phyloP scores from a whole-genome alignment of 2,329 filamentous ascomycete genomes.

The Scolecobasidium constrictum region DNA sequence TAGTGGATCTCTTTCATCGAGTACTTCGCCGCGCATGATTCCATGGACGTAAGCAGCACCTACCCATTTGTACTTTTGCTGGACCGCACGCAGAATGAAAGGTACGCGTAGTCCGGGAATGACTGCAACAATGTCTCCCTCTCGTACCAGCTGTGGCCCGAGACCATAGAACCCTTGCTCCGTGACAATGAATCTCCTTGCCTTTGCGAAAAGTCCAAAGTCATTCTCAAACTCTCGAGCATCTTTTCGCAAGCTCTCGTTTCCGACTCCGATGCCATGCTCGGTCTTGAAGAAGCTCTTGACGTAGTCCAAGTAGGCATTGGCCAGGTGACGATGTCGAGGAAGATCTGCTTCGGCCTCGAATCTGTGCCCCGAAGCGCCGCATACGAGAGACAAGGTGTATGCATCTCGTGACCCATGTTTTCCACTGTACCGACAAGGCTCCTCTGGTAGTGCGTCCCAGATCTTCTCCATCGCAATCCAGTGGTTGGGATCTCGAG shows the following conservation, averaged over 20 bases:
- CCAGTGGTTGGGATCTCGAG: background rate
- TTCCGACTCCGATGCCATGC: too few species aligned
- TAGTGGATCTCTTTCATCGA: background rate
- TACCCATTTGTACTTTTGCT: background rate
- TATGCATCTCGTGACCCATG: background rate
- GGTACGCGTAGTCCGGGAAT: background rate
- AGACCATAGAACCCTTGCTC: background rate
- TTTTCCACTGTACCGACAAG: background rate
- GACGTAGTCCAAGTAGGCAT: background rate
- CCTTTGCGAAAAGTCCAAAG: background rate
- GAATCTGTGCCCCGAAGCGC: background rate
- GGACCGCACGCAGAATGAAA: background rate
- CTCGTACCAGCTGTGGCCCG: background rate
- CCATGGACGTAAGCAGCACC: conserved; percentile 3
- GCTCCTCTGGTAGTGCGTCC: background rate
- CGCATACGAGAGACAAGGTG: conserved; percentile 1
- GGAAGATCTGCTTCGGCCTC: background rate
- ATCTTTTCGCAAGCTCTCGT: too few species aligned
- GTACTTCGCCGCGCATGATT: conserved; percentile 1
- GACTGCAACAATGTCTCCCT: background rate
- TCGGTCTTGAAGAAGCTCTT: too few species aligned
- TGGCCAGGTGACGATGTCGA: background rate
- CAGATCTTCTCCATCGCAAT: background rate
- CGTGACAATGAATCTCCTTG: conserved; percentile 2
- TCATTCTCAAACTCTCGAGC: conserved; percentile 3